Evolutionary conservation across 306 rosid genomes (phyloP).

Genomic region (Dalbergia cochinchinensis): DNA sequence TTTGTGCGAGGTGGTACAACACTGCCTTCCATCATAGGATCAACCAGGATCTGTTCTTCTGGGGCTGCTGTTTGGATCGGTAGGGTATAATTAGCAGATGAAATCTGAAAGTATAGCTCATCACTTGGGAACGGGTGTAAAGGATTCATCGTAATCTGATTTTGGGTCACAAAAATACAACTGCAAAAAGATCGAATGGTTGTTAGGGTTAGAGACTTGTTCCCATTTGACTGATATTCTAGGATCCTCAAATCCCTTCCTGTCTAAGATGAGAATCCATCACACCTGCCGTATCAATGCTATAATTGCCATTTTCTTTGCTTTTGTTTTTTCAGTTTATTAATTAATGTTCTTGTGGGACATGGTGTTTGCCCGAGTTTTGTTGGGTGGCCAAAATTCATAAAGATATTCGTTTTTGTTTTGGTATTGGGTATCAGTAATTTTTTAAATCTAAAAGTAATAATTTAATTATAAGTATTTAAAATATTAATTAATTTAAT

Average conservation of each 20-base stretch:
- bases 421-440: too few relatives aligned
- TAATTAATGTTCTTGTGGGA: constrained; percentile 38
- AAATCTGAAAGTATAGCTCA: constrained; percentile 53
- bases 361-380: constrained; percentile 10
- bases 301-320: constrained; percentile 18
- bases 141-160: constrained; percentile 53
- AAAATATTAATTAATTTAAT: too few relatives aligned
- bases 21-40: constrained; percentile 40
- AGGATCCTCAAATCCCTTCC: constrained; percentile 43
- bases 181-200: background rate
- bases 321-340: background rate
- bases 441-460: too few relatives aligned
- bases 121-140: constrained; percentile 52
- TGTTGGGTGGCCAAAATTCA: background rate
- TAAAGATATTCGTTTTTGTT: too few relatives aligned
- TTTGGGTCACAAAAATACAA: constrained; percentile 6
- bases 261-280: constrained; percentile 13
- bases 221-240: constrained; percentile 9
- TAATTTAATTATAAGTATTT: too few relatives aligned
- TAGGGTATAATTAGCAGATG: constrained; percentile 45
- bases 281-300: constrained; percentile 41
- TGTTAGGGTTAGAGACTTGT: constrained; percentile 48
- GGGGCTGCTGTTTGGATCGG: constrained; percentile 50
- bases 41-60: constrained; percentile 55
- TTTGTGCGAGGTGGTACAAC: background rate